These are phyloP conservation scores for Penicillium sp. DNA, from an alignment of 2,329 filamentous ascomycete species.

Conservation along the genomic window DNA sequence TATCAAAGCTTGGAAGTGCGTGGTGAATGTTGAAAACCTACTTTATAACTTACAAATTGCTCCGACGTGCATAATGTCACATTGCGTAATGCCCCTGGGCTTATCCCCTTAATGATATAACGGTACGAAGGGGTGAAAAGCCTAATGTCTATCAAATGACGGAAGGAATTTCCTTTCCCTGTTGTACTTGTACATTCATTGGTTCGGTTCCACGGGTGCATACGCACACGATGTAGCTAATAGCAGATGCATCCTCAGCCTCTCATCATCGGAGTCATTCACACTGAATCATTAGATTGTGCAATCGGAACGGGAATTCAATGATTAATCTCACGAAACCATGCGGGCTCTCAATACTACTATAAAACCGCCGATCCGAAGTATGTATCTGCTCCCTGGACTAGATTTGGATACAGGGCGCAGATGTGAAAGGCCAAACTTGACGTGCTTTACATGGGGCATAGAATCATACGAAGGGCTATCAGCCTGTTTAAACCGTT, in stretches of 20 bases:
- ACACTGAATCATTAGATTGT: not conserved
- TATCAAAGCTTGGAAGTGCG: not conserved
- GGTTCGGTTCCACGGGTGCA: not conserved
- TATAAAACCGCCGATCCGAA: not conserved
- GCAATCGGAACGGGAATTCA: constrained; percentile 3
- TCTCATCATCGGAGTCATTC: not conserved
- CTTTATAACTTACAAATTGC: not conserved
- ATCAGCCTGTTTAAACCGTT: not conserved
- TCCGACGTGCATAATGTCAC: constrained; percentile 8
- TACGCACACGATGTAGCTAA: constrained; percentile 5
- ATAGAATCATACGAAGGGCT: constrained; percentile 14
- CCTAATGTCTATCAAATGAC: not conserved
- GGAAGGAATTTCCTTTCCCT: not conserved
- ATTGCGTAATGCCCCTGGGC: constrained; percentile 13
- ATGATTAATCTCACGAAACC: not conserved
- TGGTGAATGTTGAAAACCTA: not conserved
- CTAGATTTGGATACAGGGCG: not conserved
- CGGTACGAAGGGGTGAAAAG: constrained; percentile 13
- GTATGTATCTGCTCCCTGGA: not conserved
- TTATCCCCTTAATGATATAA: not conserved
- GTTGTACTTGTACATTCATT: constrained; percentile 4
- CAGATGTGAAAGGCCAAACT: constrained; percentile 1
- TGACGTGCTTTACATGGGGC: constrained; percentile 21
- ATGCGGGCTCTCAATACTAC: not conserved
- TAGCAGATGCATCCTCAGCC: not conserved